A percentile compares a stretch with the other conserved stretches of the same genome.
Evolutionary conservation across 495 filamentous ascomycete genomes (phyloP).

Genomic region (Aspergillus biplanus): DNA sequence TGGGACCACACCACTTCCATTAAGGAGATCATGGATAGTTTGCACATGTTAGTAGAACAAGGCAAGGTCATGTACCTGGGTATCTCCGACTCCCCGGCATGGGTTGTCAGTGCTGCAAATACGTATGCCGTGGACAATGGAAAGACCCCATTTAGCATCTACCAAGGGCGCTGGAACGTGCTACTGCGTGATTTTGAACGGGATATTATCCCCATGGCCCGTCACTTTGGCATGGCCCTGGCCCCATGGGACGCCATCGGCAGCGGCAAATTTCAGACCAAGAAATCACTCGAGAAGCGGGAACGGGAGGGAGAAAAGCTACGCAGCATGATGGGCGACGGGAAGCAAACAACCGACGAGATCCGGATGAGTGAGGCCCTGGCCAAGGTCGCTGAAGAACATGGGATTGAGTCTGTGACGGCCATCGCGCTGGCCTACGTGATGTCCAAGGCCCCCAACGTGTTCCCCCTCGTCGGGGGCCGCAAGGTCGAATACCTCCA

Average conservation of each 20-base stretch:
- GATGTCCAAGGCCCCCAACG: slow-evolving; percentile 70
- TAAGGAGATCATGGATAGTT: slow-evolving; percentile 62
- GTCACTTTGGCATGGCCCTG: slow-evolving; percentile 60
- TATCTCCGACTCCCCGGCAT: slow-evolving; percentile 63
- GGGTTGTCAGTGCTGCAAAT: slow-evolving; percentile 64
- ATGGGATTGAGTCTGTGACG: slow-evolving; percentile 18
- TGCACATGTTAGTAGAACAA: slow-evolving; percentile 57
- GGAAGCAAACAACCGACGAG: slow-evolving; percentile 26
- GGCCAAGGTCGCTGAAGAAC: background rate
- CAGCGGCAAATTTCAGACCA: slow-evolving; percentile 54
- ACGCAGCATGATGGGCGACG: background rate
- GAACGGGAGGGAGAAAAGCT: background rate
- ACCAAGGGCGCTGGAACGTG: slow-evolving; percentile 67
- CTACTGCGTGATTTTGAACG: slow-evolving; percentile 56
- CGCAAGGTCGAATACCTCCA: slow-evolving; percentile 66
- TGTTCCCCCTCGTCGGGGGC: slow-evolving; percentile 75
- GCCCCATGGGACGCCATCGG: slow-evolving; percentile 58
- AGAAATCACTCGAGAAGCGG: background rate
- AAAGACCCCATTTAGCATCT: slow-evolving; percentile 64
- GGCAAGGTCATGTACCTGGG: slow-evolving; percentile 68
- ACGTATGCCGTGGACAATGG: slow-evolving; percentile 61
- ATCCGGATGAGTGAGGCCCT: slow-evolving; percentile 12
- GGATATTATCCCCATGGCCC: slow-evolving; percentile 61
- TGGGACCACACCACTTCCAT: slow-evolving; percentile 62
- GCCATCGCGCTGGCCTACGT: slow-evolving; percentile 75